These are phyloP conservation scores for Thielaviopsis populi DNA, from an alignment of 2,329 filamentous ascomycete species.

Conservation along the genomic window DNA sequence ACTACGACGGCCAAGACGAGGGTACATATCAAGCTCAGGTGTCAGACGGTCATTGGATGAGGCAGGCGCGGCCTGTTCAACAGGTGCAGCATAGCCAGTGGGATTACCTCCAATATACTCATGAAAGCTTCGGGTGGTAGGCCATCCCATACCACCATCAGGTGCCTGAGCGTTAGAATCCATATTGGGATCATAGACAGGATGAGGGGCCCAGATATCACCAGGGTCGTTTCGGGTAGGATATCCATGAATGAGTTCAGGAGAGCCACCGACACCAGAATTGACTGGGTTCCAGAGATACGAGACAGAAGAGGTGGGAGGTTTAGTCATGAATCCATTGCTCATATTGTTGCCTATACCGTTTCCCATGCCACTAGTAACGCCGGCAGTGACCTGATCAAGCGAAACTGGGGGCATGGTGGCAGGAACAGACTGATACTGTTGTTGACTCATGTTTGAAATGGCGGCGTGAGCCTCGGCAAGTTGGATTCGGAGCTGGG, in stretches of 20 bases:
- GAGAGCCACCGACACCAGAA: background rate
- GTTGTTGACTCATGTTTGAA: conserved; percentile 4
- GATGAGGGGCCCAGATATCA: conserved; percentile 2
- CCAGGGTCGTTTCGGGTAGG: background rate
- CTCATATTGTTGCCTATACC: background rate
- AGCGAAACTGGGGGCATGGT: background rate
- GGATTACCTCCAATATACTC: background rate
- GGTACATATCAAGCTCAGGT: background rate
- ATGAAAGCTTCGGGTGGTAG: background rate
- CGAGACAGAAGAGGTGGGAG: background rate
- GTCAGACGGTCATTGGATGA: background rate
- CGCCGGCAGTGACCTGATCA: background rate
- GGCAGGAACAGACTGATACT: conserved; percentile 18
- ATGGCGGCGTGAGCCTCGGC: conserved; percentile 45
- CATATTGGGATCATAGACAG: background rate
- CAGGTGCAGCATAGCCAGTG: background rate
- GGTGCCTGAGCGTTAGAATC: background rate
- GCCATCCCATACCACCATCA: background rate
- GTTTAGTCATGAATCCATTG: background rate
- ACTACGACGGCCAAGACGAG: background rate
- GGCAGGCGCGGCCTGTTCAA: background rate
- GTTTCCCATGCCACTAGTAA: background rate
- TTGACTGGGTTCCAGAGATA: background rate
- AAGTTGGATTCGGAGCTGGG: conserved; percentile 52
- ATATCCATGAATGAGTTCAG: conserved; percentile 1